Evolutionary conservation across 2,329 filamentous ascomycete species (phyloP).

Genomic region (Phaeosphaeriaceae sp.): DNA sequence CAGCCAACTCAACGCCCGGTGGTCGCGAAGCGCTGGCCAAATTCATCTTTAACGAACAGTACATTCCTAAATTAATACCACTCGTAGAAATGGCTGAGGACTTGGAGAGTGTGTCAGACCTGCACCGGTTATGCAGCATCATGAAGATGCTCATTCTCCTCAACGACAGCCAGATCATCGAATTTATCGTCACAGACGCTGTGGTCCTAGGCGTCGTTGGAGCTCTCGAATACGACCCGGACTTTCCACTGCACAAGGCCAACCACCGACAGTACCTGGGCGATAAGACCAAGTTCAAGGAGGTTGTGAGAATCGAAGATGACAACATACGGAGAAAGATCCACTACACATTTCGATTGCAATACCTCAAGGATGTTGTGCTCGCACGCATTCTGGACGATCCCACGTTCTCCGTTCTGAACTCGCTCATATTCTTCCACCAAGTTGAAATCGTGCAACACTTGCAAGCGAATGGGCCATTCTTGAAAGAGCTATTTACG

Average conservation of each 20-base stretch:
- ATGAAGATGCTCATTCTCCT: conserved; percentile 96
- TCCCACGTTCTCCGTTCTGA: conserved; percentile 95
- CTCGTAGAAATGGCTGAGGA: conserved; percentile 90
- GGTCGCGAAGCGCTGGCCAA: conserved; percentile 89
- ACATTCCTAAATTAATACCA: conserved; percentile 85
- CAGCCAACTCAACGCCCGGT: conserved; percentile 73
- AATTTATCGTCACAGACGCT: conserved; percentile 88
- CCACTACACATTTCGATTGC: conserved; percentile 92
- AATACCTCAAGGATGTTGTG: conserved; percentile 98
- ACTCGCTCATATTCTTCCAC: conserved; percentile 98
- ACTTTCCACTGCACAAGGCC: conserved; percentile 96
- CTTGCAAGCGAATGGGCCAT: conserved; percentile 79
- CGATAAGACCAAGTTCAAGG: conserved; percentile 89
- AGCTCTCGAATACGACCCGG: conserved; percentile 95
- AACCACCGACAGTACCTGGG: conserved; percentile 94
- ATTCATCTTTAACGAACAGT: conserved; percentile 83
- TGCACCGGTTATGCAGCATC: conserved; percentile 94
- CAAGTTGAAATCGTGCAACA: conserved; percentile 98
- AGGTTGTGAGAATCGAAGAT: conserved; percentile 92
- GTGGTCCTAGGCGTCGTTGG: conserved; percentile 92
- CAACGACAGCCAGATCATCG: conserved; percentile 94
- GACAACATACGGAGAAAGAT: conserved; percentile 85
- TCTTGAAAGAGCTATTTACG: conserved; percentile 84
- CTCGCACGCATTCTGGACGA: conserved; percentile 95
- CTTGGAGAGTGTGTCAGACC: conserved; percentile 81